phyloP scores from a whole-genome alignment of 2,329 filamentous ascomycete genomes.

The Leptographium radiaticola region DNA sequence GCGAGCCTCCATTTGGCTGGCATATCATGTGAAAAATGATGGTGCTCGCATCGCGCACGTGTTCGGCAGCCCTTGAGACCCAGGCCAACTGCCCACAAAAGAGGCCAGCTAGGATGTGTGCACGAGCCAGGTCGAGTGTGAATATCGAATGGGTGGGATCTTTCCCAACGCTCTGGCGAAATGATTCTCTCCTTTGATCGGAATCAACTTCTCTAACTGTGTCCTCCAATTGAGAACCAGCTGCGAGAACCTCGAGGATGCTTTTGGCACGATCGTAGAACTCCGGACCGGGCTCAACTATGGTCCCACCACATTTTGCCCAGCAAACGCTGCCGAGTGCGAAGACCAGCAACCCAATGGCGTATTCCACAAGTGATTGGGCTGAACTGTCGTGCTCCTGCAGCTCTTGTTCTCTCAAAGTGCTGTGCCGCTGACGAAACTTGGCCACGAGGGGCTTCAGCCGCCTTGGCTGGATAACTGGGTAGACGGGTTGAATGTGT shows the following conservation, averaged over 20 bases:
- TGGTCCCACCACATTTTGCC: constrained; percentile 4
- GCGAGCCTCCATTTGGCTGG: not conserved
- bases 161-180: no score
- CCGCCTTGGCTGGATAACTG: constrained; percentile 3
- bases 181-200: not conserved
- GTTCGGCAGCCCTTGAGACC: constrained; percentile 4
- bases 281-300: constrained; percentile 2
- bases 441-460: not conserved
- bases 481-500: constrained; percentile 7
- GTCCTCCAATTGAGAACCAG: no score
- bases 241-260: not conserved
- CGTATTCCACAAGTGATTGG: not conserved
- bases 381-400: not conserved
- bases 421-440: not conserved
- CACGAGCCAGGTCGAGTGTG: constrained; percentile 8
- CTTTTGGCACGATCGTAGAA: constrained; percentile 6
- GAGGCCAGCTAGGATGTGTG: constrained; percentile 9
- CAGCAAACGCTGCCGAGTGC: constrained; percentile 8
- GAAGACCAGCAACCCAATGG: constrained; percentile 9
- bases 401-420: not conserved
- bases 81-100: constrained; percentile 9
- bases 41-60: constrained; percentile 4
- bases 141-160: not conserved
- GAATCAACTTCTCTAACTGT: no score
- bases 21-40: constrained; percentile 3